Conservation (phyloP, 202 grass and related monocot genomes). For the Zoysia matrella region DNA sequence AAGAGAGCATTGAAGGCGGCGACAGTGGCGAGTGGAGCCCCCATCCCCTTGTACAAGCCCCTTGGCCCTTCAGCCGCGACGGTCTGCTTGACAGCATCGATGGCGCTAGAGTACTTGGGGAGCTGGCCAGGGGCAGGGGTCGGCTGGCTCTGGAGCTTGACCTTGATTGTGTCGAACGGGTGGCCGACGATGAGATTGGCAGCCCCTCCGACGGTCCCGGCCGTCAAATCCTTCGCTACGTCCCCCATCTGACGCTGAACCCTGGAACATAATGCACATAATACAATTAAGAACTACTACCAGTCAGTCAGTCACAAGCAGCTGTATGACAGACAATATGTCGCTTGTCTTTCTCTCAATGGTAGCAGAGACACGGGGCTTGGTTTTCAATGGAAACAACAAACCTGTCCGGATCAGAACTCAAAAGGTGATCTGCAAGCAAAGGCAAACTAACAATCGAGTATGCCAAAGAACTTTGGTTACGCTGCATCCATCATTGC, state of each 20-base stretch:
- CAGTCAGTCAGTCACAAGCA: background rate
- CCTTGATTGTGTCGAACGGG: constrained; percentile 84
- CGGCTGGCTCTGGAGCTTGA: constrained; percentile 87
- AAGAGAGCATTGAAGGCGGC: constrained; percentile 77
- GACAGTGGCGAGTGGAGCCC: constrained; percentile 75
- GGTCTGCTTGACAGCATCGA: constrained; percentile 77
- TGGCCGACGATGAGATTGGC: constrained; percentile 74
- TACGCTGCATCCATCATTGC: background rate
- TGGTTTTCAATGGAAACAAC: background rate
- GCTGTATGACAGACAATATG: background rate
- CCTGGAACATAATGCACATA: background rate
- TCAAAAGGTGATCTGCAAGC: background rate
- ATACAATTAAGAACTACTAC: background rate
- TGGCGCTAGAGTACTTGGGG: constrained; percentile 64
- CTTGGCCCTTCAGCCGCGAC: constrained; percentile 60
- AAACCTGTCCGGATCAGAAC: background rate
- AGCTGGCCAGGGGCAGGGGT: constrained; percentile 60
- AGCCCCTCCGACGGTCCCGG: constrained; percentile 65
- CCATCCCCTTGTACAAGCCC: constrained; percentile 81
- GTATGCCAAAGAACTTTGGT: background rate
- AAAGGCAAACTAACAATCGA: background rate
- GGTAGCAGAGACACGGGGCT: background rate
- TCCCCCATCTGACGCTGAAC: constrained; percentile 52
- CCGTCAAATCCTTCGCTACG: constrained; percentile 67
- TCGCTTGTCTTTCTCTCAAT: background rate